Conservation (phyloP, 768 basidiomycete genomes). For the Chalciporus pseudorubinellus region DNA sequence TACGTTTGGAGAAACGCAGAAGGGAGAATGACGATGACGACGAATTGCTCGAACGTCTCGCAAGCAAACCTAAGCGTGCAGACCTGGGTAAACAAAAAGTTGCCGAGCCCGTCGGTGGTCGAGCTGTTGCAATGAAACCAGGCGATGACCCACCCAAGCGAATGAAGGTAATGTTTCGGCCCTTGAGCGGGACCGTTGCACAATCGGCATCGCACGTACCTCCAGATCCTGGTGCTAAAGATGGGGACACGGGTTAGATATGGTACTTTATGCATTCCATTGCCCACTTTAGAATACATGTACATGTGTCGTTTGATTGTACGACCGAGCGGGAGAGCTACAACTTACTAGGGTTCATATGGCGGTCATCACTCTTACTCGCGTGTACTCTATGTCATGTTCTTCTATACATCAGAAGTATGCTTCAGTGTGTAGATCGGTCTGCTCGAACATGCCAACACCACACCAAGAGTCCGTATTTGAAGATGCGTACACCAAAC, state of each 20-base stretch:
- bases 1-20: conserved; percentile 69
- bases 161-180: conserved; percentile 70
- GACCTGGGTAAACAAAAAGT: conserved; percentile 50
- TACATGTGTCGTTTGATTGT: neutral
- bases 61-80: conserved; percentile 53
- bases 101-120: conserved; percentile 21
- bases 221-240: conserved; percentile 67
- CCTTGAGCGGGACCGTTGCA: conserved; percentile 25
- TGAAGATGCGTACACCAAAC: too few species aligned
- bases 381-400: conserved; percentile 9
- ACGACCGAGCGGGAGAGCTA: neutral
- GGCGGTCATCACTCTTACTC: neutral
- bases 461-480: too few species aligned
- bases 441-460: too few species aligned
- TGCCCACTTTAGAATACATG: neutral
- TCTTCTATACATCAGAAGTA: conserved; percentile 6
- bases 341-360: neutral
- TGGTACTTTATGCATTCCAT: neutral
- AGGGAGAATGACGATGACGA: conserved; percentile 72
- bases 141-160: conserved; percentile 56
- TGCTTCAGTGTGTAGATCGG: neutral
- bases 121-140: conserved; percentile 27
- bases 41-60: conserved; percentile 59
- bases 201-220: conserved; percentile 41
- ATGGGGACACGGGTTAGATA: conserved; percentile 68